A percentile compares a stretch with the other conserved stretches of the same genome.
Evolutionary conservation across 148 eudicot genomes (phyloP).

Genomic region (Rhododendron henanense): DNA sequence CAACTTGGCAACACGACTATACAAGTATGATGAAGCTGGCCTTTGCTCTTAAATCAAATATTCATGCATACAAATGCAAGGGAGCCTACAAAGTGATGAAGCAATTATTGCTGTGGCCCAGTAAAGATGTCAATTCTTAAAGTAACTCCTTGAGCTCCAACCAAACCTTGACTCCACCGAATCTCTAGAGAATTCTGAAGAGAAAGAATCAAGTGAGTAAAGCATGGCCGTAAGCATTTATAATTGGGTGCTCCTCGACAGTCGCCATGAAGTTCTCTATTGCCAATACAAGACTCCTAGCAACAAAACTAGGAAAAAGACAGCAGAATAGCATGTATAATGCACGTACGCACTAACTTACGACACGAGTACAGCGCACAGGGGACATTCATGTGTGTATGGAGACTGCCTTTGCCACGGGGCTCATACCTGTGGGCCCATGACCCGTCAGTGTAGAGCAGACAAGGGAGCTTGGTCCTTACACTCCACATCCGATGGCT

Average conservation of each 20-base stretch:
- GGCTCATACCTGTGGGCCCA: background rate
- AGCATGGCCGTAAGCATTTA: background rate
- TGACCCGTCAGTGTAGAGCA: background rate
- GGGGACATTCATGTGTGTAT: background rate
- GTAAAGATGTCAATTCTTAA: background rate
- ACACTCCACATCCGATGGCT: background rate
- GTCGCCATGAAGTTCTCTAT: background rate
- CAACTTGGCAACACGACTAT: background rate
- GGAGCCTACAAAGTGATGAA: background rate
- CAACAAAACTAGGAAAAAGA: background rate
- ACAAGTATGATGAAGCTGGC: background rate
- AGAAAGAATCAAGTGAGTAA: background rate
- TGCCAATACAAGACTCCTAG: background rate
- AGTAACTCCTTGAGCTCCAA: background rate
- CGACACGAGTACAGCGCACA: background rate
- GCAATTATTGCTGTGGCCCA: background rate
- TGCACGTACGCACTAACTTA: background rate
- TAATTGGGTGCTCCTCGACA: background rate
- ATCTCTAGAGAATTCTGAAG: background rate
- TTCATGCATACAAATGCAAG: background rate
- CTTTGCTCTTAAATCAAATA: background rate
- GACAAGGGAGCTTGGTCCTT: background rate
- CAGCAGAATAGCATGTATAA: background rate
- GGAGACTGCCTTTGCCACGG: background rate
- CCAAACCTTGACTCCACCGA: background rate